Evolutionary conservation across 768 basidiomycete genomes (phyloP).

Genomic region (Macrolepiota fuliginosa): DNA sequence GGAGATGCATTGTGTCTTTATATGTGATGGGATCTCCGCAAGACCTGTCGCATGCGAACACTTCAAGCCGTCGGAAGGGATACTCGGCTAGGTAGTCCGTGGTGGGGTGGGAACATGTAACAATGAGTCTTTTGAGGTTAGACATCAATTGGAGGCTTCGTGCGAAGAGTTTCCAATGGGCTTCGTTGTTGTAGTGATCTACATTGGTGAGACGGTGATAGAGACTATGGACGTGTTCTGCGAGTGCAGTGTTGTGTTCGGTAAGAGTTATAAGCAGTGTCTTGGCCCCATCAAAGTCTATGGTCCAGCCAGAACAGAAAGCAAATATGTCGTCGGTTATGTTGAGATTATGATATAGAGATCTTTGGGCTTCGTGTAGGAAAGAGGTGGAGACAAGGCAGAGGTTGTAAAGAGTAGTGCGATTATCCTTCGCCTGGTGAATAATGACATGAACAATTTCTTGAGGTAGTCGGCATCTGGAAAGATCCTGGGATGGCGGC

Average conservation of each 20-base stretch:
- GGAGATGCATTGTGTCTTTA: not conserved
- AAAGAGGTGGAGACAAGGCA: slow-evolving; percentile 3
- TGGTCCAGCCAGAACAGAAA: slow-evolving; percentile 1
- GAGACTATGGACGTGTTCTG: not conserved
- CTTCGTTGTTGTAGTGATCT: not conserved
- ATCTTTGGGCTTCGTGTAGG: not conserved
- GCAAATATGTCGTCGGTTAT: not conserved
- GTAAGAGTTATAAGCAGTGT: not conserved
- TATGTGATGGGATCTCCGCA: not conserved
- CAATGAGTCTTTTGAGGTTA: not conserved
- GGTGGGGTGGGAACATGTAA: not conserved
- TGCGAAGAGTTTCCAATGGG: not conserved
- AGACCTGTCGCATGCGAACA: not conserved
- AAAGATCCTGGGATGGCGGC: not conserved
- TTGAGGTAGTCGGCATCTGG: not conserved
- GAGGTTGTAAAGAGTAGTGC: not conserved
- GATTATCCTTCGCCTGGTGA: not conserved
- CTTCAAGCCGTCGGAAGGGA: not conserved
- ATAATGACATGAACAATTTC: not conserved
- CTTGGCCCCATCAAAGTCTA: not conserved
- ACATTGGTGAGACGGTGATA: not conserved
- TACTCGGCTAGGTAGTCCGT: not conserved
- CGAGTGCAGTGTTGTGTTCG: not conserved
- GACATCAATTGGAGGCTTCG: not conserved
- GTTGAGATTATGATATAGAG: not conserved